phyloP scores from a whole-genome alignment of 257 asterid species.

The Eustoma russellianum region DNA sequence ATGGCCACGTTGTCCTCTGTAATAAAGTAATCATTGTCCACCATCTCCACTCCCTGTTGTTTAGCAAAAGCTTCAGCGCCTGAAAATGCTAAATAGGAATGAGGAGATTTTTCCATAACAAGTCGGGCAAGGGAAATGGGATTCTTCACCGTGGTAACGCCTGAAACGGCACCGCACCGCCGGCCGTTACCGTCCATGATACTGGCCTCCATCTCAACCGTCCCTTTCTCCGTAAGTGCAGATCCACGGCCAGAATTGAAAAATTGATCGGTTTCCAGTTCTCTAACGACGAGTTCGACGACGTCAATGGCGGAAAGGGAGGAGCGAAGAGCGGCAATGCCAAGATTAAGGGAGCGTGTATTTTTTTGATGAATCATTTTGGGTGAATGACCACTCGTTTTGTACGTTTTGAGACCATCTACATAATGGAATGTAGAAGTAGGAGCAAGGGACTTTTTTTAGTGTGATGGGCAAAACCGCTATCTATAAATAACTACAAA shows the following conservation, averaged over 20 bases:
- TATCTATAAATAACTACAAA: too few species aligned
- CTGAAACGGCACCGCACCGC: constrained; percentile 99
- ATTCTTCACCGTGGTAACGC: constrained; percentile 73
- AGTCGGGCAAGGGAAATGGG: constrained; percentile 96
- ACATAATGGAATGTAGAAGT: too few species aligned
- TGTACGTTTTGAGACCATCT: too few species aligned
- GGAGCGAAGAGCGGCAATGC: constrained; percentile 73
- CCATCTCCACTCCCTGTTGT: constrained; percentile 84
- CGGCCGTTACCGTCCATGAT: constrained; percentile 86
- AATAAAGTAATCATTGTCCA: constrained; percentile 70
- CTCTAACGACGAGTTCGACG: constrained; percentile 88
- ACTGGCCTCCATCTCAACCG: constrained; percentile 99
- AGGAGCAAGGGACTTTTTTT: too few species aligned
- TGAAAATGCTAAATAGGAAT: constrained; percentile 77
- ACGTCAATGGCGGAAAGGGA: constrained; percentile 73
- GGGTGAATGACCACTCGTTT: too few species aligned
- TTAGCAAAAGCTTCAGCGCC: constrained; percentile 93
- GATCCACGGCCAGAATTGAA: constrained; percentile 99
- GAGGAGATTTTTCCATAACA: constrained; percentile 94
- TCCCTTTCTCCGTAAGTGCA: constrained; percentile 79
- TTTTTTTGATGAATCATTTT: too few species aligned
- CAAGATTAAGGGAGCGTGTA: constrained; percentile 79
- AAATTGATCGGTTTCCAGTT: constrained; percentile 78
- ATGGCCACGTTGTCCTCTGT: constrained; percentile 86
- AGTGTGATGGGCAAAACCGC: too few species aligned